Percentiles rank a stretch among this genome's conserved stretches.
These are phyloP conservation scores for Fonsecaea multimorphosa DNA, from an alignment of 2,329 filamentous ascomycete species.

Conservation along the genomic window DNA sequence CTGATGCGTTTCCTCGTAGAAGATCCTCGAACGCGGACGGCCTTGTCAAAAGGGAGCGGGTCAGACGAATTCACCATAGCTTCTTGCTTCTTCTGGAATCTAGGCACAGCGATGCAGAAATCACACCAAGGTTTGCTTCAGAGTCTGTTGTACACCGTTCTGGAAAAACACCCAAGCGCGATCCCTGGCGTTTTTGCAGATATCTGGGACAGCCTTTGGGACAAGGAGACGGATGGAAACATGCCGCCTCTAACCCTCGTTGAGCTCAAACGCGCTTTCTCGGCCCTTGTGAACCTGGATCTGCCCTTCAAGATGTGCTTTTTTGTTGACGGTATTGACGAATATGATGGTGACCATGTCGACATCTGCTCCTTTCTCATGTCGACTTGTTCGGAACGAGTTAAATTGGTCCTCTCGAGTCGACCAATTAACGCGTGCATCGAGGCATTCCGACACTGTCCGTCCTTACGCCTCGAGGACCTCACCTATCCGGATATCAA, in stretches of 20 bases:
- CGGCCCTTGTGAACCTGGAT: neutral
- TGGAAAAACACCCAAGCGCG: neutral
- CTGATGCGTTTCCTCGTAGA: neutral
- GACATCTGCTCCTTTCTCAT: neutral
- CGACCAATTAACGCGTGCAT: neutral
- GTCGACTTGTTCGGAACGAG: neutral
- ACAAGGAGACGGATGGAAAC: neutral
- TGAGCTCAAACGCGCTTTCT: neutral
- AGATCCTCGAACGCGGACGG: neutral
- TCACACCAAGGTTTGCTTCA: neutral
- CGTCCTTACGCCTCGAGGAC: neutral
- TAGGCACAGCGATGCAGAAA: neutral
- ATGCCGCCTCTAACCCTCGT: neutral
- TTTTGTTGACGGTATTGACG: slow-evolving; percentile 3
- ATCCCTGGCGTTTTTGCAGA: neutral
- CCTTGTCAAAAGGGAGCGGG: neutral
- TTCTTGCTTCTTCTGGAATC: neutral
- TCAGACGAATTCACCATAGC: neutral
- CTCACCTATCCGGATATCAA: neutral
- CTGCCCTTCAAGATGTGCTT: neutral
- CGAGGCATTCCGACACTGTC: neutral
- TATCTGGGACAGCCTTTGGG: neutral
- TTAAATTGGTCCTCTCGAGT: neutral
- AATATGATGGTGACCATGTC: neutral
- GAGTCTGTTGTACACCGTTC: neutral